A percentile compares a stretch with the other conserved stretches of the same genome.
Evolutionary conservation across 352 stramenopile genomes (phyloP).

Genomic region (Pythium scleroteichum): DNA sequence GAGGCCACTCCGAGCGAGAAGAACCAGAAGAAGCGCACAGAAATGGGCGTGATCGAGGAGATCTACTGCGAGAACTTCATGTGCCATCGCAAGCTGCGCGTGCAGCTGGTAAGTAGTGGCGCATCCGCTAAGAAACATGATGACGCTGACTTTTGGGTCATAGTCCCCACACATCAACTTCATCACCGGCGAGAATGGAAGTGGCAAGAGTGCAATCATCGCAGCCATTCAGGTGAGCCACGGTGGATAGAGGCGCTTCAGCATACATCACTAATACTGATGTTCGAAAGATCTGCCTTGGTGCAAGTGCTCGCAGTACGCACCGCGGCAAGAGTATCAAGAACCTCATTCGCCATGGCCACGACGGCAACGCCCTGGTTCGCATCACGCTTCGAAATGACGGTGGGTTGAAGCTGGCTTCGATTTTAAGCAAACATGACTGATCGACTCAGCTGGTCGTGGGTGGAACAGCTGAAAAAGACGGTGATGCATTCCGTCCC

Average conservation of each 20-base stretch:
- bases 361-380: slow-evolving; percentile 85
- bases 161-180: slow-evolving; percentile 82
- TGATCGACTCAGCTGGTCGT: neutral
- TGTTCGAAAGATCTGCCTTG: slow-evolving; percentile 97
- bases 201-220: slow-evolving; percentile 97
- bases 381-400: slow-evolving; percentile 94
- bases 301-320: slow-evolving; percentile 90
- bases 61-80: slow-evolving; percentile 99
- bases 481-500: slow-evolving; percentile 88
- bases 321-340: slow-evolving; percentile 95
- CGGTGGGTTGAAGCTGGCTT: slow-evolving; percentile 24
- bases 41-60: slow-evolving; percentile 94
- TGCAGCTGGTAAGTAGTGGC: slow-evolving; percentile 77
- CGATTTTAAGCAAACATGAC: neutral
- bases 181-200: slow-evolving; percentile 93
- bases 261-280: no score
- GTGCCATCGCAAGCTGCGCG: slow-evolving; percentile 94
- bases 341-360: slow-evolving; percentile 94
- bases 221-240: slow-evolving; percentile 92
- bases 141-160: slow-evolving; percentile 1
- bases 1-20: slow-evolving; percentile 22
- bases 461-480: slow-evolving; percentile 33
- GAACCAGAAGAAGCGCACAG: slow-evolving; percentile 41
- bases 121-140: neutral
- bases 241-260: neutral